phyloP scores from a whole-genome alignment of 495 filamentous ascomycete genomes.

The Neurospora sp. region DNA sequence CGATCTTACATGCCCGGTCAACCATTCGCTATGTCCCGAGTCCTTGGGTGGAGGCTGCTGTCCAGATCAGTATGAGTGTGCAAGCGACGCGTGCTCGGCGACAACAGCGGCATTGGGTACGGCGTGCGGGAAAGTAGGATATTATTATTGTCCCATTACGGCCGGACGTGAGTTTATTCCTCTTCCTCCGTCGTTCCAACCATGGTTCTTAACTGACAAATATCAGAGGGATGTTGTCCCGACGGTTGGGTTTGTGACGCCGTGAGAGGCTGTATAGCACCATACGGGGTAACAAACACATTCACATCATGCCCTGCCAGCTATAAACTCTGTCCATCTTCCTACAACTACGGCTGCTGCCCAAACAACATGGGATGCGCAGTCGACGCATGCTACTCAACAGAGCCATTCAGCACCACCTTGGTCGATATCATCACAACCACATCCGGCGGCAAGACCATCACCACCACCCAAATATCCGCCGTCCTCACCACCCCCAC shows the following conservation, averaged over 20 bases:
- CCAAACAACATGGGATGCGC: conserved; percentile 29
- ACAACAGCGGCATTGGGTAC: conserved; percentile 29
- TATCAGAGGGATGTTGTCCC: conserved; percentile 24
- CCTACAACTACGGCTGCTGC: conserved; percentile 33
- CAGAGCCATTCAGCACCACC: conserved; percentile 19
- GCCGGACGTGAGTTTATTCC: conserved; percentile 11
- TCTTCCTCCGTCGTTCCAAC: too few species aligned
- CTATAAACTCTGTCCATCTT: conserved; percentile 28
- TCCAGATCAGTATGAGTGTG: conserved; percentile 31
- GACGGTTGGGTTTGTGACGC: conserved; percentile 25
- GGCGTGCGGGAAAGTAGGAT: conserved; percentile 24
- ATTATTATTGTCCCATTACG: conserved; percentile 21
- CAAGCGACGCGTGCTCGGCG: conserved; percentile 31
- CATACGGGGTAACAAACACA: conserved; percentile 17
- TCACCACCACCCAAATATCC: conserved; percentile 20
- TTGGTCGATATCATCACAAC: conserved; percentile 25
- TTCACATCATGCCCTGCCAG: conserved; percentile 19
- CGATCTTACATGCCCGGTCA: conserved; percentile 15
- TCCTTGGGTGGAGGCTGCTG: conserved; percentile 33
- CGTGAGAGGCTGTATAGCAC: conserved; percentile 17
- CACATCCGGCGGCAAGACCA: conserved; percentile 17
- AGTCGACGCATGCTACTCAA: conserved; percentile 25
- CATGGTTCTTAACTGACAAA: background rate
- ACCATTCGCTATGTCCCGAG: conserved; percentile 26
- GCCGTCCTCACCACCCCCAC: conserved; percentile 19